Percentiles rank a stretch among this genome's conserved stretches.
phyloP scores from a whole-genome alignment of 140 eudicot species.

The Stevia rebaudiana region DNA sequence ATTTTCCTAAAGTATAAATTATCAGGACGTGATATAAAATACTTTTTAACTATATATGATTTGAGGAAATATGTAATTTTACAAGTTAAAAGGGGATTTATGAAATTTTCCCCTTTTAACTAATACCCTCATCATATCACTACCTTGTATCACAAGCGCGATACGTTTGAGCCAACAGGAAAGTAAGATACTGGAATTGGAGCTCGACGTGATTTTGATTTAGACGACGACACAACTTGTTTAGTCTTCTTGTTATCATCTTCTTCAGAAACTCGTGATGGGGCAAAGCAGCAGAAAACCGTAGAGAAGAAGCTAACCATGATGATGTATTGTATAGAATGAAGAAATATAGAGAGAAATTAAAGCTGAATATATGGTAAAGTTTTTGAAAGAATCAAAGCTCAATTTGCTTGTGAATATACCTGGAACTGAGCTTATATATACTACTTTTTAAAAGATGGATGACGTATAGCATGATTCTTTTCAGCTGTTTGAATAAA shows the following conservation, averaged over 20 bases:
- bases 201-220: constrained; percentile 21
- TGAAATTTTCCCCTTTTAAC: background rate
- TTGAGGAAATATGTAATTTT: too few species aligned
- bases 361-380: background rate
- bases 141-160: constrained; percentile 24
- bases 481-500: background rate
- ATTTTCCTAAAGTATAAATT: too few species aligned
- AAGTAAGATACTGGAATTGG: constrained; percentile 27
- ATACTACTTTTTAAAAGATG: background rate
- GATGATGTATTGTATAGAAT: background rate
- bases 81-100: too few species aligned
- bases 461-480: constrained; percentile 23
- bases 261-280: constrained; percentile 22
- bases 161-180: constrained; percentile 22
- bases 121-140: too few species aligned
- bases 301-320: constrained; percentile 27
- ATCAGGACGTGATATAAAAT: too few species aligned
- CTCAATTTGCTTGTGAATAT: too few species aligned
- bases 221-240: constrained; percentile 1
- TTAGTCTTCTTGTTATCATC: constrained; percentile 15
- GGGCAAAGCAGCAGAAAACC: constrained; percentile 21
- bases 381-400: background rate
- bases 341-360: background rate
- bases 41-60: too few species aligned
- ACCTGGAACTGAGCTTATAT: constrained; percentile 9